Evolutionary conservation across 768 basidiomycete species (phyloP).

Genomic region (Termitomyces sp.): DNA sequence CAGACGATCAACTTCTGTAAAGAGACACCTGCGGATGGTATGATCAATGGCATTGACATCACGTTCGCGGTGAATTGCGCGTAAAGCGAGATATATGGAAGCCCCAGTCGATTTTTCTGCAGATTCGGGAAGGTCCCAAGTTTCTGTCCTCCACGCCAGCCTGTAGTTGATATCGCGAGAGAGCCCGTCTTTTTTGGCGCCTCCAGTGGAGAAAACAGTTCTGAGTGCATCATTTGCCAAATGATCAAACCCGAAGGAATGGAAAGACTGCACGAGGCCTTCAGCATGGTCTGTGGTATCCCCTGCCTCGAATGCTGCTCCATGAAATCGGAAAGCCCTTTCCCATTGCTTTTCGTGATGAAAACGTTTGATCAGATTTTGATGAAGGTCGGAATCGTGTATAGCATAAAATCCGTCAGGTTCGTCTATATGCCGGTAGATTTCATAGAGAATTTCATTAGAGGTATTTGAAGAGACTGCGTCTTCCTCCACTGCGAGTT

Average conservation of each 20-base stretch:
- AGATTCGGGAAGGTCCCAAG: slow-evolving; percentile 88
- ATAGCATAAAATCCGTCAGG: slow-evolving; percentile 99
- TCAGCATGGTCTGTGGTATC: slow-evolving; percentile 39
- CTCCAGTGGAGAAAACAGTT: slow-evolving; percentile 27
- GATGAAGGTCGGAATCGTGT: slow-evolving; percentile 68
- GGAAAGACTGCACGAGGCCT: slow-evolving; percentile 76
- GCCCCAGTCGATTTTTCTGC: slow-evolving; percentile 44
- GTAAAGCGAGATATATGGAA: slow-evolving; percentile 73
- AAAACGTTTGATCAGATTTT: slow-evolving; percentile 79
- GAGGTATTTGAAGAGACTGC: slow-evolving; percentile 23
- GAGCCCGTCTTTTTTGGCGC: slow-evolving; percentile 21
- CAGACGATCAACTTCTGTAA: slow-evolving; percentile 62
- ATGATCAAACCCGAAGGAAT: slow-evolving; percentile 85
- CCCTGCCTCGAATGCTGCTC: slow-evolving; percentile 74
- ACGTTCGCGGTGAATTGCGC: slow-evolving; percentile 79
- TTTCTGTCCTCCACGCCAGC: slow-evolving; percentile 91
- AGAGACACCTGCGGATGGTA: slow-evolving; percentile 48
- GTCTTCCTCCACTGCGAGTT: slow-evolving; percentile 61
- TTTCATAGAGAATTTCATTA: slow-evolving; percentile 81
- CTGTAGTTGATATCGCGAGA: slow-evolving; percentile 62
- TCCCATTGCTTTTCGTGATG: slow-evolving; percentile 94
- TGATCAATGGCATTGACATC: slow-evolving; percentile 45
- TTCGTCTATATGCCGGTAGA: slow-evolving; percentile 94
- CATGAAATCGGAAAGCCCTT: slow-evolving; percentile 87
- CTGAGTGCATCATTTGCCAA: slow-evolving; percentile 75